These are phyloP conservation scores for Eleusine coracana DNA, from an alignment of 176 grass and related monocot genomes.

Conservation along the genomic window DNA sequence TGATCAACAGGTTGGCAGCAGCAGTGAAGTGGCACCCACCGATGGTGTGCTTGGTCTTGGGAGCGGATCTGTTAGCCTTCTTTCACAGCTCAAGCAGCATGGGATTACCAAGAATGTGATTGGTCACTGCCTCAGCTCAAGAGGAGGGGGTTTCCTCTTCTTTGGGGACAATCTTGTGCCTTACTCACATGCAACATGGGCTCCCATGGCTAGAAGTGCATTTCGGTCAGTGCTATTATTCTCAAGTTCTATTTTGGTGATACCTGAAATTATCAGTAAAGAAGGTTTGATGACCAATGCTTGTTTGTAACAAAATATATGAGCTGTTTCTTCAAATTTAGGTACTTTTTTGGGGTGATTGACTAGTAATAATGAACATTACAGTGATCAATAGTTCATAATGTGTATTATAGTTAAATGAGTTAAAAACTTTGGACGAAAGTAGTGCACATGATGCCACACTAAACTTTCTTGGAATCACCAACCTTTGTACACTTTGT, in stretches of 20 bases:
- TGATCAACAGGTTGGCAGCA: constrained; percentile 59
- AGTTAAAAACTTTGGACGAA: neutral
- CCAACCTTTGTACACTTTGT: neutral
- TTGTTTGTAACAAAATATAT: neutral
- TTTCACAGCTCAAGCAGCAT: constrained; percentile 87
- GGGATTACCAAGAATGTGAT: constrained; percentile 87
- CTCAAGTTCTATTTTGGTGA: constrained; percentile 22
- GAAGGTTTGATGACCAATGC: neutral
- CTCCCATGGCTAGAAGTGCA: constrained; percentile 60
- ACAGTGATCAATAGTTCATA: neutral
- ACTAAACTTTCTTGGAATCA: constrained; percentile 27
- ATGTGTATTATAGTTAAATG: neutral
- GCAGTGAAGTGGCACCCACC: constrained; percentile 49
- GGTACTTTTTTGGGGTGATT: neutral
- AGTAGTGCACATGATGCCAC: neutral
- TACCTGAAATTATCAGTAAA: constrained; percentile 3
- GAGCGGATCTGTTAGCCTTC: constrained; percentile 65
- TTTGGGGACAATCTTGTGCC: constrained; percentile 91
- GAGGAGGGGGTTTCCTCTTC: constrained; percentile 87
- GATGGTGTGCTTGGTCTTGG: constrained; percentile 91
- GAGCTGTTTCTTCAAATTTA: neutral
- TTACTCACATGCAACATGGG: constrained; percentile 65
- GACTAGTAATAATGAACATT: neutral
- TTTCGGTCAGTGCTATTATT: constrained; percentile 45
- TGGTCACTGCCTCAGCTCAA: constrained; percentile 84